phyloP scores from a whole-genome alignment of 176 grass and related monocot species.

The Oryza longistaminata region DNA sequence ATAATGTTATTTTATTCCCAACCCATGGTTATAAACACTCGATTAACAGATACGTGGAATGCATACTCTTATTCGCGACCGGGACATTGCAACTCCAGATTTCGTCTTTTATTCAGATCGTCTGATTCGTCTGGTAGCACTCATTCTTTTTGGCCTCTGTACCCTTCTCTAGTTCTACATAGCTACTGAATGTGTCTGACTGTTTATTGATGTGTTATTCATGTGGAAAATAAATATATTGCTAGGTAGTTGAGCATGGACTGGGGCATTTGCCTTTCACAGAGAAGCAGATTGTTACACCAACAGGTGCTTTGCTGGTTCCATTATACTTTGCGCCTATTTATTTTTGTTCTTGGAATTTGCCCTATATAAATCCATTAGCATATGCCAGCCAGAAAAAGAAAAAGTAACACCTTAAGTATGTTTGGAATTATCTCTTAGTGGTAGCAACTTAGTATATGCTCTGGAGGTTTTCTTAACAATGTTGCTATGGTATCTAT shows the following conservation, averaged over 20 bases:
- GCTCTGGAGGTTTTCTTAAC: not conserved
- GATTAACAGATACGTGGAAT: conserved; percentile 77
- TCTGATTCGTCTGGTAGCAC: conserved; percentile 79
- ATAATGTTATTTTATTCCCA: conserved; percentile 7
- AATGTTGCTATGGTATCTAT: not conserved
- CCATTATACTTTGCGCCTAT: not conserved
- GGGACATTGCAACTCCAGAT: conserved; percentile 72
- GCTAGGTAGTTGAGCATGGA: conserved; percentile 89
- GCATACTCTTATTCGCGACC: conserved; percentile 95
- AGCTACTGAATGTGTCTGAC: conserved; percentile 25
- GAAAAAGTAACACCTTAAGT: not conserved
- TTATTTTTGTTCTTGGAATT: conserved; percentile 6
- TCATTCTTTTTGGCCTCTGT: conserved; percentile 13
- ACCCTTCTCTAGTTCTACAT: conserved; percentile 2
- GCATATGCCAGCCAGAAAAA: conserved; percentile 4
- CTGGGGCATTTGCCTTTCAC: conserved; percentile 92
- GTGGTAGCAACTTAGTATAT: not conserved
- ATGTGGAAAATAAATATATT: conserved; percentile 30
- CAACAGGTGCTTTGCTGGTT: conserved; percentile 56
- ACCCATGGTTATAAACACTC: conserved; percentile 20
- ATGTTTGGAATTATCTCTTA: conserved; percentile 3
- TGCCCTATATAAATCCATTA: not conserved
- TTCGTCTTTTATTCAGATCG: conserved; percentile 98
- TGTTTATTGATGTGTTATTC: conserved; percentile 26
- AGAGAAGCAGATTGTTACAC: conserved; percentile 88